A percentile compares a stretch with the other conserved stretches of the same genome.
Evolutionary conservation across 2,329 filamentous ascomycete species (phyloP).

Genomic region (Sclerotinia spermophila): DNA sequence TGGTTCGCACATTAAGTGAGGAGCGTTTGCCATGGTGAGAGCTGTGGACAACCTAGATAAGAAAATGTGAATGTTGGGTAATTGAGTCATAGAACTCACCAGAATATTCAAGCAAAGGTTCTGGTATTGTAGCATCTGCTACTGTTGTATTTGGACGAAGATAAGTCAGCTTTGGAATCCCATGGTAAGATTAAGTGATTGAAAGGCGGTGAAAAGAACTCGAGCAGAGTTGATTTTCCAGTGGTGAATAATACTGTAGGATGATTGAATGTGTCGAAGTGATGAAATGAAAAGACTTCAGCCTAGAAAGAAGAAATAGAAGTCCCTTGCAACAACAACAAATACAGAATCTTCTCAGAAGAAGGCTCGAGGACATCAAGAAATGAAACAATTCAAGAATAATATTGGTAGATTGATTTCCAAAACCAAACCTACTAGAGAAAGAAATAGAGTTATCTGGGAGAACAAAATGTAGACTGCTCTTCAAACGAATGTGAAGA

Average conservation of each 20-base stretch:
- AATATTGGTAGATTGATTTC: no score
- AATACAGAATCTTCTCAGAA: background rate
- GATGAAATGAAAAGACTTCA: background rate
- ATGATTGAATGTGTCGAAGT: background rate
- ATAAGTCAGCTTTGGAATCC: background rate
- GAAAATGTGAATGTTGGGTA: background rate
- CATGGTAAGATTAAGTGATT: background rate
- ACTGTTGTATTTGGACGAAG: background rate
- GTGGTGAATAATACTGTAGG: background rate
- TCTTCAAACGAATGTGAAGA: background rate
- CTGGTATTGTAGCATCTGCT: background rate
- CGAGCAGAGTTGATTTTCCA: background rate
- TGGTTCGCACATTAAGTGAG: background rate
- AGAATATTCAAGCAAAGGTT: background rate
- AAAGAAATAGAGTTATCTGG: no score
- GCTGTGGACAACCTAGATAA: background rate
- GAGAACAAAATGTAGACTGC: background rate
- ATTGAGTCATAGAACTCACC: background rate
- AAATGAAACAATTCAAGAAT: no score
- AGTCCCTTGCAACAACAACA: background rate
- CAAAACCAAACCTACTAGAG: background rate
- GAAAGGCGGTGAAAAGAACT: background rate
- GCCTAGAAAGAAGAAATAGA: background rate
- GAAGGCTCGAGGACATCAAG: no score
- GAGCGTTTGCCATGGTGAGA: background rate